Conservation (phyloP, 2,329 filamentous ascomycete species). For the Cladosporium sp. region DNA sequence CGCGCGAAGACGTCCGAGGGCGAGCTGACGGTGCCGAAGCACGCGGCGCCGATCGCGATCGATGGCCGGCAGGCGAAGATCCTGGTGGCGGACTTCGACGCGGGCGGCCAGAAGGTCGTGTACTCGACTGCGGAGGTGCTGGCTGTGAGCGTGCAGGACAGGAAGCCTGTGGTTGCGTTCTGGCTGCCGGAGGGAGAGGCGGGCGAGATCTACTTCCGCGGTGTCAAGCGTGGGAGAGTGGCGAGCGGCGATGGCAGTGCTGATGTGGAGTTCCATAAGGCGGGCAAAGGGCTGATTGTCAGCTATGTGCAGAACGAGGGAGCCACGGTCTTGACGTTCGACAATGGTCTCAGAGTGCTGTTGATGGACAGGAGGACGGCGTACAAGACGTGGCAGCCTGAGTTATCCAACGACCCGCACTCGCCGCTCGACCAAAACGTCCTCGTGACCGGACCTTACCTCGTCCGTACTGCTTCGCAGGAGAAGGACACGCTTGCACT, state of each 20-base stretch:
- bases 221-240: slow-evolving; percentile 32
- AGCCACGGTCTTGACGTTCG: slow-evolving; percentile 31
- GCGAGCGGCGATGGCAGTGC: slow-evolving; percentile 37
- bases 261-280: slow-evolving; percentile 38
- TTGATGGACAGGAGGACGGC: slow-evolving; percentile 33
- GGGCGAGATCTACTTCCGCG: slow-evolving; percentile 37
- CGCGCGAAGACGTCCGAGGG: slow-evolving; percentile 52
- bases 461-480: slow-evolving; percentile 30
- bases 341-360: slow-evolving; percentile 32
- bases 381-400: slow-evolving; percentile 36
- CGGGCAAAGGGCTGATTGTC: slow-evolving; percentile 31
- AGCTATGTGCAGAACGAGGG: slow-evolving; percentile 30
- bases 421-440: slow-evolving; percentile 35
- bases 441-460: slow-evolving; percentile 36
- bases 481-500: slow-evolving; percentile 25
- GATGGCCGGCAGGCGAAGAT: slow-evolving; percentile 59
- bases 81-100: slow-evolving; percentile 52
- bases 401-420: slow-evolving; percentile 33
- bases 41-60: slow-evolving; percentile 44
- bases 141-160: slow-evolving; percentile 37
- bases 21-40: slow-evolving; percentile 48
- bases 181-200: slow-evolving; percentile 36
- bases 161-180: slow-evolving; percentile 33
- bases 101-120: slow-evolving; percentile 46
- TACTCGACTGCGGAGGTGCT: slow-evolving; percentile 53